Percentiles rank a stretch among this genome's conserved stretches.
phyloP scores from a whole-genome alignment of 345 rosid species.

The Chamaenerion angustifolium region DNA sequence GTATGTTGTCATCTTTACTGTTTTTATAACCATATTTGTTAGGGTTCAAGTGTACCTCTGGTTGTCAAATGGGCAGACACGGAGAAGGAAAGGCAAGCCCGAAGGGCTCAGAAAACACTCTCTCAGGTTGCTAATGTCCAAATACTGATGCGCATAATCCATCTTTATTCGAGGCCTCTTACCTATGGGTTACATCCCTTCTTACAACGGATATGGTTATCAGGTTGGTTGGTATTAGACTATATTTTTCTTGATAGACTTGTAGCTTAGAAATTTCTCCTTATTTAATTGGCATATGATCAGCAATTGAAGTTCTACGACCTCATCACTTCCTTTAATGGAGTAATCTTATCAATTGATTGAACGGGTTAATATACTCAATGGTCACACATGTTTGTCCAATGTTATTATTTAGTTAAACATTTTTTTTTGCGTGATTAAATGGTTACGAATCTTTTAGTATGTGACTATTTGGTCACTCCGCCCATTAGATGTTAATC shows the following conservation, averaged over 20 bases:
- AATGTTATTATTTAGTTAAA: too few species aligned
- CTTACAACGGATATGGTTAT: slow-evolving; percentile 84
- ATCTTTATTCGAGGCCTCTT: slow-evolving; percentile 74
- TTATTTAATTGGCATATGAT: too few species aligned
- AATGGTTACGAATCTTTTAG: too few species aligned
- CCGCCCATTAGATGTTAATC: too few species aligned
- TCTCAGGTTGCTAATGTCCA: slow-evolving; percentile 38
- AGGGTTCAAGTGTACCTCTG: slow-evolving; percentile 93
- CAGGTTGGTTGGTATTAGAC: slow-evolving; percentile 43
- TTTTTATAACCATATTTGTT: slow-evolving; percentile 9
- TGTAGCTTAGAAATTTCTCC: slow-evolving; percentile 2
- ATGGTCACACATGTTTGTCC: too few species aligned
- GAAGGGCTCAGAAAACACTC: slow-evolving; percentile 82
- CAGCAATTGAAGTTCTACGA: too few species aligned
- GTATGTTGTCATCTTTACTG: background rate
- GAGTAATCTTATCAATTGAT: too few species aligned
- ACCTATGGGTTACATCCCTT: slow-evolving; percentile 75
- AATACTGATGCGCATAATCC: slow-evolving; percentile 63
- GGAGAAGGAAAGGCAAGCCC: slow-evolving; percentile 92
- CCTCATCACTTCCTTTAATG: too few species aligned
- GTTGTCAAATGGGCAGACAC: slow-evolving; percentile 99
- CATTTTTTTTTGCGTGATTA: too few species aligned
- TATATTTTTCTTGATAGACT: background rate
- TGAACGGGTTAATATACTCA: too few species aligned
- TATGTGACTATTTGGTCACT: too few species aligned